A percentile compares a stretch with the other conserved stretches of the same genome.
Evolutionary conservation across 495 filamentous ascomycete genomes (phyloP).

Genomic region (Cetradonia linearis): DNA sequence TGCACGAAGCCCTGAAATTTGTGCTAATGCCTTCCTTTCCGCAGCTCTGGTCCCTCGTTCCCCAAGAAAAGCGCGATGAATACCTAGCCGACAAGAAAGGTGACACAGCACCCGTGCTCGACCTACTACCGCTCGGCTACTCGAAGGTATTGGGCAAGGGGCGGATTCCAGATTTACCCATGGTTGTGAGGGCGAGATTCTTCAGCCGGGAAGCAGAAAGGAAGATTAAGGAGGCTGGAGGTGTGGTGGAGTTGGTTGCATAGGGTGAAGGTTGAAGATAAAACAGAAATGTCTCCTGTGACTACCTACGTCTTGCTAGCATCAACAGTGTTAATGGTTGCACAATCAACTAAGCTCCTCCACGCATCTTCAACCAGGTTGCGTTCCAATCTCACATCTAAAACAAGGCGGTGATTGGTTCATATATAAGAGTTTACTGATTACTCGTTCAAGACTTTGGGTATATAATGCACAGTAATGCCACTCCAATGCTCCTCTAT

Average conservation of each 20-base stretch:
- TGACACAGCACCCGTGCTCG: conserved; percentile 82
- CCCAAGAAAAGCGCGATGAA: conserved; percentile 69
- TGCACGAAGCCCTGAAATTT: conserved; percentile 16
- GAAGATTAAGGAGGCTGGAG: conserved; percentile 92
- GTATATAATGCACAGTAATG: conserved; percentile 10
- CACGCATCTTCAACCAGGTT: background rate
- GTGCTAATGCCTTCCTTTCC: background rate
- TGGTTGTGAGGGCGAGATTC: conserved; percentile 82
- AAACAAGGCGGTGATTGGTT: too few relatives aligned
- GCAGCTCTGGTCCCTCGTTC: conserved; percentile 76
- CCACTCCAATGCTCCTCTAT: background rate
- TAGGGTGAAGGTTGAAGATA: conserved; percentile 35
- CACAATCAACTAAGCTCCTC: background rate
- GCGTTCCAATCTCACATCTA: background rate
- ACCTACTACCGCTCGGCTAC: conserved; percentile 85
- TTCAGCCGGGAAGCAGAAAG: conserved; percentile 81
- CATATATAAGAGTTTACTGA: background rate
- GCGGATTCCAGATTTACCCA: conserved; percentile 69
- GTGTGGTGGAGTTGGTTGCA: conserved; percentile 83
- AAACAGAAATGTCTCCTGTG: background rate
- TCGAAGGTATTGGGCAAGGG: conserved; percentile 92
- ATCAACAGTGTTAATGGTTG: conserved; percentile 3
- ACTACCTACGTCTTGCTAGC: conserved; percentile 4
- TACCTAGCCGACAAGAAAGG: conserved; percentile 62
- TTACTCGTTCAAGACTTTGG: background rate